phyloP scores from a whole-genome alignment of 495 filamentous ascomycete species.

The Trichoderma asperelloides region DNA sequence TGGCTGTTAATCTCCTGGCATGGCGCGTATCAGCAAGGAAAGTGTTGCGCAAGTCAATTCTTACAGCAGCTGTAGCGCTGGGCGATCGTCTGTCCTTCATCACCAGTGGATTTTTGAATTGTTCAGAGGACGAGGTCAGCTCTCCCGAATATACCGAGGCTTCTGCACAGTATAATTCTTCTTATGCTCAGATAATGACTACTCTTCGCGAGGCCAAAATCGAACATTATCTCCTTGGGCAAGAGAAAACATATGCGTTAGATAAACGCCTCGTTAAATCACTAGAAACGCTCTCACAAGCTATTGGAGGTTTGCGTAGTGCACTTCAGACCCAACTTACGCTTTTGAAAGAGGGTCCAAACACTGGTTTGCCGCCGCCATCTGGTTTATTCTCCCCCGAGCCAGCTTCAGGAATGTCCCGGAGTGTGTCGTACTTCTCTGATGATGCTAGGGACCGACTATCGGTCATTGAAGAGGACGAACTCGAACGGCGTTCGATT shows the following conservation, averaged over 20 bases:
- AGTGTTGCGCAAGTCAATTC: slow-evolving; percentile 66
- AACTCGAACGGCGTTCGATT: background rate
- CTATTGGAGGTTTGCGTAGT: slow-evolving; percentile 83
- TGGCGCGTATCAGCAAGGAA: slow-evolving; percentile 74
- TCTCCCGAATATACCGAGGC: slow-evolving; percentile 54
- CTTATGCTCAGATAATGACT: slow-evolving; percentile 65
- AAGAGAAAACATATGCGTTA: slow-evolving; percentile 70
- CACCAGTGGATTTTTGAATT: slow-evolving; percentile 75
- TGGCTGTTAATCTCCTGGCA: slow-evolving; percentile 66
- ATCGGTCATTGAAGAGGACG: slow-evolving; percentile 39
- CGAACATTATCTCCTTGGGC: slow-evolving; percentile 79
- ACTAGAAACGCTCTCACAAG: slow-evolving; percentile 79
- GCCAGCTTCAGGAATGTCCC: slow-evolving; percentile 12
- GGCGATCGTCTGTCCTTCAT: slow-evolving; percentile 76
- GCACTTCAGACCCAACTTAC: slow-evolving; percentile 84
- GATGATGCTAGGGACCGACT: slow-evolving; percentile 31
- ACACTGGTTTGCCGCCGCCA: slow-evolving; percentile 6
- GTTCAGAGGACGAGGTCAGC: slow-evolving; percentile 68
- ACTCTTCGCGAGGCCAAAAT: slow-evolving; percentile 80
- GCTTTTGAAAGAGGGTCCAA: slow-evolving; percentile 55
- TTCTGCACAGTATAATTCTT: slow-evolving; percentile 56
- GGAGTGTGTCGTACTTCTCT: slow-evolving; percentile 23
- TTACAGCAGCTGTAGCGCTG: slow-evolving; percentile 64
- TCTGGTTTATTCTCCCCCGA: slow-evolving; percentile 23
- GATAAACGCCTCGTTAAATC: slow-evolving; percentile 75